These are phyloP conservation scores for Boletus coccyginus DNA, from an alignment of 768 basidiomycete genomes.

Conservation along the genomic window DNA sequence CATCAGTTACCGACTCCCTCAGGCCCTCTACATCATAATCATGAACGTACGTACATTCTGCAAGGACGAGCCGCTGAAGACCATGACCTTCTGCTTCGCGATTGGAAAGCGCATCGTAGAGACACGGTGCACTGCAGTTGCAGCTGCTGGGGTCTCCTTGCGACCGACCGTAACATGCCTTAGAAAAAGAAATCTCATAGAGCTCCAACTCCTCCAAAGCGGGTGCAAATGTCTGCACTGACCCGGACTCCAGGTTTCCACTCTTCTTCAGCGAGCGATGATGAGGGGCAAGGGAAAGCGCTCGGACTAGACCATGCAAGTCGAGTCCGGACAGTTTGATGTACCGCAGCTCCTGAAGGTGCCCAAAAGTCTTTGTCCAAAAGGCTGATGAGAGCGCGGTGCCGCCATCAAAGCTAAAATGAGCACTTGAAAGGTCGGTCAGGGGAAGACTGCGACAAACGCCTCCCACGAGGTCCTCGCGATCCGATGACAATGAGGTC, in stretches of 20 bases:
- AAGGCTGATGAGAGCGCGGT: constrained; percentile 9
- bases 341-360: constrained; percentile 11
- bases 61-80: constrained; percentile 11
- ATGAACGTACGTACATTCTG: constrained; percentile 9
- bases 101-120: constrained; percentile 13
- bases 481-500: constrained; percentile 8
- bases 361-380: constrained; percentile 18
- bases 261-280: background rate
- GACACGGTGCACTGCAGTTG: constrained; percentile 7
- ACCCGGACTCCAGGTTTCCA: background rate
- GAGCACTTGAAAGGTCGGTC: constrained; percentile 7
- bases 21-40: constrained; percentile 1
- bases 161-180: background rate
- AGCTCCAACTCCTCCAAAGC: constrained; percentile 16
- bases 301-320: constrained; percentile 8
- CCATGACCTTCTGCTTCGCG: constrained; percentile 11
- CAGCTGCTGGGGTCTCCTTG: background rate
- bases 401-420: constrained; percentile 8
- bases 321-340: constrained; percentile 7
- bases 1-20: constrained; percentile 4
- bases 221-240: constrained; percentile 13
- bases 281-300: background rate
- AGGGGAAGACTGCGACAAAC: constrained; percentile 16
- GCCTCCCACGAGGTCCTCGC: constrained; percentile 7
- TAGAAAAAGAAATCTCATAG: constrained; percentile 4